Base-by-base conservation (phyloP, 1,284 basidiomycete genomes). In the Moniliella sp. region DNA sequence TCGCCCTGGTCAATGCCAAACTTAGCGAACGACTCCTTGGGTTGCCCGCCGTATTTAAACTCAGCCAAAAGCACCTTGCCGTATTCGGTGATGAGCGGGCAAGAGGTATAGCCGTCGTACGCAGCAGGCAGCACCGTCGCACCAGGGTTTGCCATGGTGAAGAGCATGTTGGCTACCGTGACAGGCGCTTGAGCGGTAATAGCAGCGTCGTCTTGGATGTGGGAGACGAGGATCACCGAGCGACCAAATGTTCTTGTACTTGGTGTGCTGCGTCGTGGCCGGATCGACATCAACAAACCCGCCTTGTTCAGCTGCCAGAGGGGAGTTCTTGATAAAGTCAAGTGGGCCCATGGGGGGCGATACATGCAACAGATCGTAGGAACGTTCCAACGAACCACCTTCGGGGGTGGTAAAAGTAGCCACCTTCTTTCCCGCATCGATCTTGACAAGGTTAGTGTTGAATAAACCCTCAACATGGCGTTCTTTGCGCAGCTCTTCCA, bases 161-260 rank as follows among this genome's bases (percentile, higher is more conserved):
- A 39, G 4, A 40, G 30, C 11, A 93, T 61, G 64, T 94, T 97
- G 62, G 88, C 78, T 1, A 77, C 73, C 31, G 94, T 67, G 2
- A 97, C 76, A n/a, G 88, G 88, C 0, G 79, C 75, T 61, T 97
- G 81, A 0, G 72, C 73, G 1, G 79, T 83, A 52, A 93, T 78
- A 1, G 86, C 88, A 2, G 88, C 86, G 79, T 81, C 1, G 88
- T 97, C 69, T 91, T 97, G 61, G 79, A 83, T 10, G 83, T 94
- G 4, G 86, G 84, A 26, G 88, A 64, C 32, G 79, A 43, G 78
- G 79, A 57, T 97, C 88, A 15, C 88, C 88, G 13, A 91, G 57
- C 5, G 78, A 70, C 62, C 86, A 93, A 18, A 93, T 70, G 61
- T 93, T 93, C 35, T 67, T 63, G 57, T 61, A 69, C 40, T 84